Evolutionary conservation across 768 basidiomycete species (phyloP).

Genomic region (Aureoboletus auriporus): DNA sequence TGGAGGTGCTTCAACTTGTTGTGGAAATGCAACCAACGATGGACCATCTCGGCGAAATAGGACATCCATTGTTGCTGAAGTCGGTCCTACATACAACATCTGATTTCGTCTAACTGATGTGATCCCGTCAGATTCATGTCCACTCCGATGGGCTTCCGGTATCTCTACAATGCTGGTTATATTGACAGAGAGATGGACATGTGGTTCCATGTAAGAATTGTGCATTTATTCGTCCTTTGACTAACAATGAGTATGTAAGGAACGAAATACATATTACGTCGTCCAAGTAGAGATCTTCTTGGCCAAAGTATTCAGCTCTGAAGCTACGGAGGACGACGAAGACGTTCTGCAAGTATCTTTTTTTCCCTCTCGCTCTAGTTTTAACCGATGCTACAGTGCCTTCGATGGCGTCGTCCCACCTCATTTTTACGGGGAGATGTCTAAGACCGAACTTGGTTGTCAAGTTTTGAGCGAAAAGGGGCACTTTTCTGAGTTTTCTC

Average conservation of each 20-base stretch:
- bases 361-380: not conserved
- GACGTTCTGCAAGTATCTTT: constrained; percentile 46
- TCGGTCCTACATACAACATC: constrained; percentile 32
- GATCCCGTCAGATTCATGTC: constrained; percentile 75
- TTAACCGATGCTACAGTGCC: constrained; percentile 37
- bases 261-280: constrained; percentile 90
- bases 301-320: constrained; percentile 65
- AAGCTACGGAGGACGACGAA: constrained; percentile 58
- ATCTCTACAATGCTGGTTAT: constrained; percentile 87
- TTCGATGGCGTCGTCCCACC: constrained; percentile 88
- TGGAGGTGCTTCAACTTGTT: constrained; percentile 80
- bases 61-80: constrained; percentile 85
- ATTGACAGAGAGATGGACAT: constrained; percentile 93
- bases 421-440: constrained; percentile 98
- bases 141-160: constrained; percentile 87
- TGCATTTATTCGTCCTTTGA: not conserved
- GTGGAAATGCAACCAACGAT: constrained; percentile 94
- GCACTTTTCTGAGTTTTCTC: constrained; percentile 87
- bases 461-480: constrained; percentile 87
- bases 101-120: constrained; percentile 1
- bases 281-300: constrained; percentile 93
- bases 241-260: constrained; percentile 45
- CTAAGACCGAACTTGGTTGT: constrained; percentile 93
- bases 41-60: constrained; percentile 92
- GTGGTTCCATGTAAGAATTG: constrained; percentile 81